Evolutionary conservation across 139 green algal genomes (phyloP), one percentile per base, ranked within the genome.

Genomic region (Micractinium conductrix): DNA sequence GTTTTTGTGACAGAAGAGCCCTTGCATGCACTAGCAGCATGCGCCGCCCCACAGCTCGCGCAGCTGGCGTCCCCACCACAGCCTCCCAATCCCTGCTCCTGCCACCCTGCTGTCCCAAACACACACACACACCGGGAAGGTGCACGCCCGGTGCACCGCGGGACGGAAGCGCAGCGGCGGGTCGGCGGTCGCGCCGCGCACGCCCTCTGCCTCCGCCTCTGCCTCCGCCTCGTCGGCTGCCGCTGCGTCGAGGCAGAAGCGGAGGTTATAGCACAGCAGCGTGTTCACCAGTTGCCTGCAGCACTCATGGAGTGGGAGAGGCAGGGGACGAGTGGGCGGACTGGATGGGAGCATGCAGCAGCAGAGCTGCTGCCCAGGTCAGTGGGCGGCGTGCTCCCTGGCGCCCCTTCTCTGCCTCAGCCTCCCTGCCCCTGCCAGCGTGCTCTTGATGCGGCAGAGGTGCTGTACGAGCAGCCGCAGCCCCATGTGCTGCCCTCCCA

Each of bases 251-350:
- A 82, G 42, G 76, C 76, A 44, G 58, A 93, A 96, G 1, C 68
- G 90, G 42, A 97, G 62, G 38, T 90, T 91, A 62, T 94, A 94
- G n/a, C 81, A 68, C 55, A 94, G 60, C 91, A 97, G 90, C 10
- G 89, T 43, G n/a, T 58, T 74, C 37, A 94, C 90, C 69, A 94
- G 68, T 17, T 42, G 37, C 37, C 81, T 73, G 62, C n/a, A 68
- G 53, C 5, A 21, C 19, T 19, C 19, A 4, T 19, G 26, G 53
- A 62, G 19, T 19, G 67, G 42, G 40, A 44, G 55, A 24, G n/a
- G 9, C 17, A 35, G 9, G 48, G 35, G 24, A 22, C 53, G 53
- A 30, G 53, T 62, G 19, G 53, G 53, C 53, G 53, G 53, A 19
- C 26, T 19, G 53, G 6, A 62, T 19, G 53, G 53, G 53, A 62